Base-by-base conservation (phyloP, 805 yeast genomes). In the Pichia nakasei region DNA sequence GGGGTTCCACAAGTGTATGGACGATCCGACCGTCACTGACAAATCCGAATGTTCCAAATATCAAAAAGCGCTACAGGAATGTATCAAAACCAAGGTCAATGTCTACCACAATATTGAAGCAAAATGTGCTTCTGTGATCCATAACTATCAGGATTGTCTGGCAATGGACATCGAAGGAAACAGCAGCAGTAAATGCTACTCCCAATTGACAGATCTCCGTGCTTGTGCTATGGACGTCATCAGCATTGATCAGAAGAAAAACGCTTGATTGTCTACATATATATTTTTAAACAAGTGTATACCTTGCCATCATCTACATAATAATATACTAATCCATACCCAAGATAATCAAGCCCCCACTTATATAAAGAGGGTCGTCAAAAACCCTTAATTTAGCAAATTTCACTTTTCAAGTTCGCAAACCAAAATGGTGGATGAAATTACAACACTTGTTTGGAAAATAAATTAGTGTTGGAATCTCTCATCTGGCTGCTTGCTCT, bases 1-100 rank as follows among this genome's bases (percentile, higher is more conserved):
- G 45, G 75, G 72, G 22, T 85, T 81, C 60, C 91, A 85, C 60
- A 77, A 76, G 54, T 85, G 95, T 57, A 73, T 85, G 60, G 62
- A 45, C 31, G 64, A 77, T 31, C 80, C 80, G 34, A 72, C 70
- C 43, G 77, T 48, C 12, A 52, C 76, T 12, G 67, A 68, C 48
- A 70, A 72, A 21, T 54, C 61, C 18, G 64, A 67, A 46, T 85
- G 95, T 56, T 59, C 64, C 0, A 59, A 58, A 34, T 73, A 79
- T 49, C 94, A 84, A 60, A 59, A 62, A 35, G 69, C 68, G 18
- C 67, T 85, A 32, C 72, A 85, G 17, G 52, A 55, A 18, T 85
- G 95, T 60, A 85, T 85, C 48, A 73, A 70, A 54, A 65, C 66
- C 13, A 56, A 63, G 33, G 91, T 84, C 15, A 91, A 94, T 1